phyloP scores from a whole-genome alignment of 2,329 filamentous ascomycete species.

The Mycocentrospora acerina region DNA sequence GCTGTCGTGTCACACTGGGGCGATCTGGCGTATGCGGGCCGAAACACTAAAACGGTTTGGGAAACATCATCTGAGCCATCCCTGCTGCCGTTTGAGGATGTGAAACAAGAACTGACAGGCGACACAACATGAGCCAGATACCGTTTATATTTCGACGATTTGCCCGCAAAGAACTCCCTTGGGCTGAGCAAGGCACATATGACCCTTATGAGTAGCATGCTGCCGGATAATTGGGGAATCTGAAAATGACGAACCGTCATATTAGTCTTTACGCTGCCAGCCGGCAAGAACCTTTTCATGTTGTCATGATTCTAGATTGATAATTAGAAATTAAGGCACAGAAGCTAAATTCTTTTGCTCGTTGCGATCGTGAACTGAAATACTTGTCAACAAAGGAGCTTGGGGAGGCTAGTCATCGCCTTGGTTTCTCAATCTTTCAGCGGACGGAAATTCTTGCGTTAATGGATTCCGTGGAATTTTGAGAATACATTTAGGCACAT shows the following conservation, averaged over 20 bases:
- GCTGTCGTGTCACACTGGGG: constrained; percentile 17
- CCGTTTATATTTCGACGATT: constrained; percentile 20
- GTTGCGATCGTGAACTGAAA: constrained; percentile 9
- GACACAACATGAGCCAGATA: constrained; percentile 25
- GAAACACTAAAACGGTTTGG: constrained; percentile 22
- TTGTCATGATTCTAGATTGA: too few species aligned
- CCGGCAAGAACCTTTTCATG: too few species aligned
- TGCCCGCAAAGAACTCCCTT: constrained; percentile 11
- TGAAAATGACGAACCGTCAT: too few species aligned
- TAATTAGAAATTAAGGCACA: too few species aligned
- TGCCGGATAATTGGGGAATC: too few species aligned
- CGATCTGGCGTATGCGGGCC: constrained; percentile 32
- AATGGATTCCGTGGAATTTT: constrained; percentile 5
- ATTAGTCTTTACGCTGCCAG: too few species aligned
- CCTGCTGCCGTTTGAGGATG: constrained; percentile 29
- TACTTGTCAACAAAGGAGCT: too few species aligned
- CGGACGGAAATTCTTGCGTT: constrained; percentile 10
- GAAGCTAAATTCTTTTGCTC: too few species aligned
- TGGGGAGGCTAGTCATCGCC: too few species aligned
- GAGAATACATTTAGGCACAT: constrained; percentile 1
- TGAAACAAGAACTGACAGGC: constrained; percentile 32
- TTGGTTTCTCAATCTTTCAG: constrained; percentile 3
- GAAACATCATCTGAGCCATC: constrained; percentile 17
- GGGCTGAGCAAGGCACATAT: constrained; percentile 18
- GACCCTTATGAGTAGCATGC: too few species aligned